phyloP scores from a whole-genome alignment of 2,329 filamentous ascomycete species.

The Dichotomopilus funicola region DNA sequence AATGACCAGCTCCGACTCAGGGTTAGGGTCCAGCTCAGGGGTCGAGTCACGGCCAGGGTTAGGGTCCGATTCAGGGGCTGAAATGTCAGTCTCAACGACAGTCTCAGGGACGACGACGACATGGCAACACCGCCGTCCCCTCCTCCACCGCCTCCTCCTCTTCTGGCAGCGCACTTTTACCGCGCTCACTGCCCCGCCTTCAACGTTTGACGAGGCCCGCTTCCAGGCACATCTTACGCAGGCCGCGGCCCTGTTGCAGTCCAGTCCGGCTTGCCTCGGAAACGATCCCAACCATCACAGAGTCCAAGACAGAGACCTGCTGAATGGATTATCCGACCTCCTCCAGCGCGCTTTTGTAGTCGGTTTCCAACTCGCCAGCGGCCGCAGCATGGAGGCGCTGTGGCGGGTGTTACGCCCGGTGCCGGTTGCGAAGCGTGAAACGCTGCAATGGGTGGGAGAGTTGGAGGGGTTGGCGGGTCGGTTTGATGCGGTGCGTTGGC shows the following conservation, averaged over 20 bases:
- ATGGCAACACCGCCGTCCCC: constrained; percentile 25
- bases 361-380: constrained; percentile 66
- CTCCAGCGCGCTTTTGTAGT: constrained; percentile 55
- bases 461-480: constrained; percentile 51
- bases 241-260: constrained; percentile 39
- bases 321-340: constrained; percentile 34
- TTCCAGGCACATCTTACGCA: constrained; percentile 58
- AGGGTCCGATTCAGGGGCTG: no score
- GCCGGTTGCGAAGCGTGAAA: constrained; percentile 41
- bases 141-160: constrained; percentile 39
- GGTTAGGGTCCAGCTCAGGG: no score
- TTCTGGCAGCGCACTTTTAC: constrained; percentile 50
- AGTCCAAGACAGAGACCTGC: constrained; percentile 28
- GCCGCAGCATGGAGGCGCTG: constrained; percentile 70
- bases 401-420: constrained; percentile 68
- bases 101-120: constrained; percentile 21
- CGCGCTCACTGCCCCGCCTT: constrained; percentile 33
- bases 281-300: constrained; percentile 22
- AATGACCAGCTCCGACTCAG: no score
- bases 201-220: constrained; percentile 52
- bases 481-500: constrained; percentile 58
- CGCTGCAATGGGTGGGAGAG: constrained; percentile 41
- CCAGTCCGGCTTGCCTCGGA: constrained; percentile 24
- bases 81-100: no score
- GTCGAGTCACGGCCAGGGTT: no score